Conservation (phyloP, 208 protist genomes). For the Crithidia thermophila region DNA sequence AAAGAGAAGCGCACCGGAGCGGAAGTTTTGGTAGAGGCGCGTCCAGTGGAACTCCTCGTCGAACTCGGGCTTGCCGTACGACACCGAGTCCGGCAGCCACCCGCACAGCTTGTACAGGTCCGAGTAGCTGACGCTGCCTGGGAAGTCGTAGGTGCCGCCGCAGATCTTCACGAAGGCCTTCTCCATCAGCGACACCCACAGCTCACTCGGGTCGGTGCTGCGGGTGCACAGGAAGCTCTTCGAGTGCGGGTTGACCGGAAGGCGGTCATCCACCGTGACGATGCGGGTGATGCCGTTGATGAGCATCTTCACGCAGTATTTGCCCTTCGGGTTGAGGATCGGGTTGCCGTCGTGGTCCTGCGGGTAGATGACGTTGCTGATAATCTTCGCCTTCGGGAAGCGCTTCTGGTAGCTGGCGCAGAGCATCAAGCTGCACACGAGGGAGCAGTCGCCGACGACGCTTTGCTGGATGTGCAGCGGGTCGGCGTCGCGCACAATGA, state of each 20-base stretch:
- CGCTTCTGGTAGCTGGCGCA: constrained; percentile 83
- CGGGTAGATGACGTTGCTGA: constrained; percentile 89
- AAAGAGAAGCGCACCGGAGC: constrained; percentile 64
- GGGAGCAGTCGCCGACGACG: constrained; percentile 87
- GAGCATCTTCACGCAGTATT: constrained; percentile 93
- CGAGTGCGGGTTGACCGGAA: constrained; percentile 59
- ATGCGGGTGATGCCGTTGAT: constrained; percentile 91
- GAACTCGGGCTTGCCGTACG: constrained; percentile 43
- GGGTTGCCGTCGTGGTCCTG: constrained; percentile 76
- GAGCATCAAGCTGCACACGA: constrained; percentile 81
- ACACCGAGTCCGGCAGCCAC: constrained; percentile 81
- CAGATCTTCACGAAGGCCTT: constrained; percentile 88
- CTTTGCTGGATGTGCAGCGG: constrained; percentile 85
- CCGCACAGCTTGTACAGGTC: constrained; percentile 91
- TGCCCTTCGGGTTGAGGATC: constrained; percentile 84
- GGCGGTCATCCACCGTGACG: constrained; percentile 88
- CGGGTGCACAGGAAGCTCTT: constrained; percentile 38
- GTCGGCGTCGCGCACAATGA: constrained; percentile 67
- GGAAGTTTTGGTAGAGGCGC: constrained; percentile 58
- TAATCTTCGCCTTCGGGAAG: constrained; percentile 83
- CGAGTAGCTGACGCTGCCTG: constrained; percentile 77
- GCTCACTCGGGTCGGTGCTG: constrained; percentile 50
- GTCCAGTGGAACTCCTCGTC: constrained; percentile 79
- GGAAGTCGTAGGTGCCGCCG: constrained; percentile 87
- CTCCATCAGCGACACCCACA: constrained; percentile 90